Conservation (phyloP, 371 early-diverging fungal species). For the Lichtheimia corymbifera region DNA sequence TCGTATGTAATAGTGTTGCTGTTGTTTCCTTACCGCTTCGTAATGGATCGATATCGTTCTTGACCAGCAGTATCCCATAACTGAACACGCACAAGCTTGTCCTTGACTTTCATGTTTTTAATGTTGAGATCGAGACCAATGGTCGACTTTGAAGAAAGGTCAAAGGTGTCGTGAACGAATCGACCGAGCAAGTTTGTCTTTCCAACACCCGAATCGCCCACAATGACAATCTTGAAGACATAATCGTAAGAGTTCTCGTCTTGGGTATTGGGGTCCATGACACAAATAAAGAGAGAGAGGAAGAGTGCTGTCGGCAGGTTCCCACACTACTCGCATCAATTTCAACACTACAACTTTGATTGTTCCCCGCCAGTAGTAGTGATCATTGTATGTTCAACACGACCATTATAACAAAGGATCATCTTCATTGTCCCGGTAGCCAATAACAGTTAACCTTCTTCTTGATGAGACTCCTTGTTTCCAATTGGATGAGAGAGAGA, state of each 20-base stretch:
- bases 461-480: too few species aligned
- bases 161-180: constrained; percentile 88
- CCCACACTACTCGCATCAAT: too few species aligned
- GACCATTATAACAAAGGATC: too few species aligned
- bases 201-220: constrained; percentile 50
- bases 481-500: too few species aligned
- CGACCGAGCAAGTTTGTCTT: constrained; percentile 34
- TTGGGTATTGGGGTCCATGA: constrained; percentile 2
- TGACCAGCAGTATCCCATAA: constrained; percentile 92
- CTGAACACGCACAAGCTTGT: constrained; percentile 72
- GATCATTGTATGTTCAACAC: too few species aligned
- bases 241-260: constrained; percentile 71
- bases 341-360: background rate
- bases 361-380: too few species aligned
- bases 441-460: too few species aligned
- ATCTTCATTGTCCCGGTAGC: too few species aligned
- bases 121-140: constrained; percentile 46
- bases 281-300: background rate
- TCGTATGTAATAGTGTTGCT: background rate
- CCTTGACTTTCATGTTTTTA: constrained; percentile 50
- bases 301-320: background rate
- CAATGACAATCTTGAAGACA: constrained; percentile 49
- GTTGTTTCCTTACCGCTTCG: constrained; percentile 48
- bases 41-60: constrained; percentile 80
- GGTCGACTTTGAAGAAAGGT: constrained; percentile 70